These are phyloP conservation scores for Punica granatum DNA, from an alignment of 345 rosid species.

Conservation along the genomic window DNA sequence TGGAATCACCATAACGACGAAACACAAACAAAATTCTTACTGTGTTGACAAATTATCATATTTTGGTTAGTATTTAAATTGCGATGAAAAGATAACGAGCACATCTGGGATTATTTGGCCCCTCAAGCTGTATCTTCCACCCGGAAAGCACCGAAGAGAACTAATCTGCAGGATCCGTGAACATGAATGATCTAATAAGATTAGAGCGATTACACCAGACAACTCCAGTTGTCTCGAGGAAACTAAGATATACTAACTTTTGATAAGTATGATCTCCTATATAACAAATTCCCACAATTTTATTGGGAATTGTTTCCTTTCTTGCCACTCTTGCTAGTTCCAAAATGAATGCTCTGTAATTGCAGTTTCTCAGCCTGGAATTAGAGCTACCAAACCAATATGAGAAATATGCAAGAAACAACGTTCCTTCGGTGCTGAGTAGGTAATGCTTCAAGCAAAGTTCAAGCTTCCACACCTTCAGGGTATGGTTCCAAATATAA, in stretches of 20 bases:
- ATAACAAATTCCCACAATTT: conserved; percentile 55
- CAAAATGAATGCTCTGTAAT: conserved; percentile 44
- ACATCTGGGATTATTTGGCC: conserved; percentile 44
- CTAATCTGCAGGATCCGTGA: background rate
- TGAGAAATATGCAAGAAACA: background rate
- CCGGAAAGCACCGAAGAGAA: conserved; percentile 26
- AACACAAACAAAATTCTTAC: background rate
- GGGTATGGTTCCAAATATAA: too few relatives aligned
- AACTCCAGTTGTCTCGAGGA: background rate
- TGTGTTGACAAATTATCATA: background rate
- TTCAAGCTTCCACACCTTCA: conserved; percentile 28
- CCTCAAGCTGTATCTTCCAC: conserved; percentile 67
- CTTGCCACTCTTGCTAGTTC: conserved; percentile 66
- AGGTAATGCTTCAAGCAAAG: background rate
- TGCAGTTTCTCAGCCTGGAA: conserved; percentile 71
- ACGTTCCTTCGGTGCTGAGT: background rate
- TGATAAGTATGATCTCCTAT: conserved; percentile 30
- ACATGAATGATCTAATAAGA: background rate
- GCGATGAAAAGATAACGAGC: background rate
- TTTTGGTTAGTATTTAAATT: too few relatives aligned
- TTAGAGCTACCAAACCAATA: background rate
- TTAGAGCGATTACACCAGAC: too few relatives aligned
- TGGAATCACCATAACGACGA: too few relatives aligned
- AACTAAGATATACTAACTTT: conserved; percentile 38
- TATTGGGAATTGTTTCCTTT: conserved; percentile 45